Evolutionary conservation across 2,329 filamentous ascomycete genomes (phyloP).

Genomic region (Zasmidium citrigriseum): DNA sequence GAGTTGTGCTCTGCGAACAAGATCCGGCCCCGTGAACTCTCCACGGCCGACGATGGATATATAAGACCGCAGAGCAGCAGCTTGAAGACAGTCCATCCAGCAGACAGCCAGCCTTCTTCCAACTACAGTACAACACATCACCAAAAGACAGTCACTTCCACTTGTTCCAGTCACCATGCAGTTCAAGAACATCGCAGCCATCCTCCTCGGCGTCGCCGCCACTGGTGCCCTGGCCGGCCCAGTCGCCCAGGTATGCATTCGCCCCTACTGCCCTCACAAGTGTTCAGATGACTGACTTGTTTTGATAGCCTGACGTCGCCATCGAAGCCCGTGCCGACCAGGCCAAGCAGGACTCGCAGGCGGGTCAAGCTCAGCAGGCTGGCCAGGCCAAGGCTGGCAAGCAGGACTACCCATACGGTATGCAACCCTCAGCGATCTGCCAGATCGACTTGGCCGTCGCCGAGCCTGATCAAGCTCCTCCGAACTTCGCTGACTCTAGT

Average conservation of each 20-base stretch:
- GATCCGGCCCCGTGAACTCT: conserved; percentile 75
- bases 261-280: not conserved
- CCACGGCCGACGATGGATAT: not conserved
- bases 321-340: not conserved
- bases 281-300: not conserved
- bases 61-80: not conserved
- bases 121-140: not conserved
- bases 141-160: not conserved
- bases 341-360: not conserved
- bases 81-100: not conserved
- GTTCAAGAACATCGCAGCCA: conserved; percentile 5
- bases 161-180: conserved; percentile 1
- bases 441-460: too few relatives aligned
- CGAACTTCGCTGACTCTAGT: too few relatives aligned
- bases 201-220: conserved; percentile 4
- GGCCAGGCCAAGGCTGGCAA: not conserved
- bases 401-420: not conserved
- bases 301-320: not conserved
- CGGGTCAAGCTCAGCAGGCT: not conserved
- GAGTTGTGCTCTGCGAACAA: conserved; percentile 84
- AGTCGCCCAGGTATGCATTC: not conserved
- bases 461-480: too few relatives aligned
- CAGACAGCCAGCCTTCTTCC: not conserved
- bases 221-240: not conserved
- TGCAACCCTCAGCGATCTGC: too few relatives aligned